A percentile compares a stretch with the other conserved stretches of the same genome.
phyloP scores from a whole-genome alignment of 2,329 filamentous ascomycete species.

The Colletotrichum orchidophilum region DNA sequence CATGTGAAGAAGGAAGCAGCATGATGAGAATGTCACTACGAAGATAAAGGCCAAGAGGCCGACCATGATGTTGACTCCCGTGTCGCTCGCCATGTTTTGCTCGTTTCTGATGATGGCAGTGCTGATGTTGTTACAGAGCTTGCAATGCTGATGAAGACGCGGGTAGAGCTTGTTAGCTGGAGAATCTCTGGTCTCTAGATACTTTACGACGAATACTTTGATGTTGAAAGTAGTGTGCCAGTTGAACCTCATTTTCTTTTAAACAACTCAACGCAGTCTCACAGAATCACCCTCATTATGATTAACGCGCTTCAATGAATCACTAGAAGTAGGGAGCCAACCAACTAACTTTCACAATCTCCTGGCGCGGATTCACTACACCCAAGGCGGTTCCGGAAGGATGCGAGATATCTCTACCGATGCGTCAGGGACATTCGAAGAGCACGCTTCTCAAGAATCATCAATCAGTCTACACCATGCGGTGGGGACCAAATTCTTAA shows the following conservation, averaged over 20 bases:
- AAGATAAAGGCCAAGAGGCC: background rate
- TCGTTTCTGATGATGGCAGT: too few relatives aligned
- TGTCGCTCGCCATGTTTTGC: background rate
- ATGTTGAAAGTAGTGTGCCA: background rate
- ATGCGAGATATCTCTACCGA: background rate
- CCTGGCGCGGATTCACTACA: background rate
- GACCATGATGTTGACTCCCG: background rate
- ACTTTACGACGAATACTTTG: background rate
- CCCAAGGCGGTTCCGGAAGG: background rate
- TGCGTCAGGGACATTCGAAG: too few relatives aligned
- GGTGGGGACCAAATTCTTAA: background rate
- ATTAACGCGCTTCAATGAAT: background rate
- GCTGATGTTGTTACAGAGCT: background rate
- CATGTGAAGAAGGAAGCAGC: background rate
- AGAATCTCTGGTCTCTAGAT: background rate
- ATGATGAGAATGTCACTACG: background rate
- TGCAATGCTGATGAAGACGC: background rate
- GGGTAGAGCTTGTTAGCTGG: background rate
- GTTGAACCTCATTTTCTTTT: background rate
- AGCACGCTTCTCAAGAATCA: background rate
- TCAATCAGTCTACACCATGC: background rate
- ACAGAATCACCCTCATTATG: background rate
- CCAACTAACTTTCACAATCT: too few relatives aligned
- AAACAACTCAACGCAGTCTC: background rate
- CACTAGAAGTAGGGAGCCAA: background rate